Evolutionary conservation across 352 stramenopile genomes (phyloP).

Genomic region (Hyaloperonospora arabidopsidis): DNA sequence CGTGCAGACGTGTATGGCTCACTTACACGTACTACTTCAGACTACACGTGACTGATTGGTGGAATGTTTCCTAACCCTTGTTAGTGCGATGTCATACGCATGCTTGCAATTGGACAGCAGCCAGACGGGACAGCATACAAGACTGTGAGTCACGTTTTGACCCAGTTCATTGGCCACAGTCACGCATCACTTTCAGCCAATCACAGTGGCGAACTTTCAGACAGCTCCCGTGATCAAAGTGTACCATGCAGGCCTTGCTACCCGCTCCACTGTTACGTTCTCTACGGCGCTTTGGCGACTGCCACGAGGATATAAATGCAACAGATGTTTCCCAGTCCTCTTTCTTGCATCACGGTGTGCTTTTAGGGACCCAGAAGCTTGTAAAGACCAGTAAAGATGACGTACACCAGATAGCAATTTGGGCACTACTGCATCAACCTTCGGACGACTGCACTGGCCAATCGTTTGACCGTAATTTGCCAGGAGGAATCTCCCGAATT

Average conservation of each 20-base stretch:
- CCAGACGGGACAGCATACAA: too few species aligned
- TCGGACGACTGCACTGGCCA: slow-evolving; percentile 7
- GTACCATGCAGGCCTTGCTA: slow-evolving; percentile 17
- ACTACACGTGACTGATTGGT: too few species aligned
- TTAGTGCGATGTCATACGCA: too few species aligned
- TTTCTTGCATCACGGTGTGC: slow-evolving; percentile 10
- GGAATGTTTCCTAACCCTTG: too few species aligned
- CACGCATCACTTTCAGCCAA: slow-evolving; percentile 10
- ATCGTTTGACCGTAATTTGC: slow-evolving; percentile 18
- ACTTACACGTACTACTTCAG: too few species aligned
- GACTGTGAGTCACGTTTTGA: too few species aligned
- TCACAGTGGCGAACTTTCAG: neutral
- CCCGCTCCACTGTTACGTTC: slow-evolving; percentile 32
- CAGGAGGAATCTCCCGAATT: slow-evolving; percentile 23
- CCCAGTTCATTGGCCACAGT: too few species aligned
- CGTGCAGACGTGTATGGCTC: too few species aligned
- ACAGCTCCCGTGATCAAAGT: too few species aligned
- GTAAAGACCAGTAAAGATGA: slow-evolving; percentile 7
- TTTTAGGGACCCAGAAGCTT: slow-evolving; percentile 19
- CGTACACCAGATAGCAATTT: slow-evolving; percentile 20
- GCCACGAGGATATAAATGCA: slow-evolving; percentile 10
- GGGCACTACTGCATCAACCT: slow-evolving; percentile 18
- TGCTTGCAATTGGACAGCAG: too few species aligned
- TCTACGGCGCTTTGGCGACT: slow-evolving; percentile 26
- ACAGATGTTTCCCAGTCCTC: slow-evolving; percentile 5